These are phyloP conservation scores for Excoecaria agallocha DNA, from an alignment of 345 rosid genomes.

Conservation along the genomic window DNA sequence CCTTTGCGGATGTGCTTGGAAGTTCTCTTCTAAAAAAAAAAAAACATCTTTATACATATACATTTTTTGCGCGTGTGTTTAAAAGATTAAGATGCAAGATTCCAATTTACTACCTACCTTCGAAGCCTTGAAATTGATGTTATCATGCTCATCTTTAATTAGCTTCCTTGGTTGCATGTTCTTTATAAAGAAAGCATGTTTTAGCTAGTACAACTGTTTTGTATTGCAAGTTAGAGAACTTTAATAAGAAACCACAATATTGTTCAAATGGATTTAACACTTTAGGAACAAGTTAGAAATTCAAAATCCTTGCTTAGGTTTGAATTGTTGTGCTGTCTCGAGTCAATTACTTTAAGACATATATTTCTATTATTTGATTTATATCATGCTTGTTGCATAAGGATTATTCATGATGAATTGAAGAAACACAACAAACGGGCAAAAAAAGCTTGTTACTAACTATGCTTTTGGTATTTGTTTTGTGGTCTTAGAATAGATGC, in stretches of 20 bases:
- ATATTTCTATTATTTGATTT: neutral
- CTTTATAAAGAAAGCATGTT: neutral
- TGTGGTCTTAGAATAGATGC: slow-evolving; percentile 64
- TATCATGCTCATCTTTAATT: neutral
- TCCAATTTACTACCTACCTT: neutral
- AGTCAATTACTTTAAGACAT: neutral
- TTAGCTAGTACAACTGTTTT: neutral
- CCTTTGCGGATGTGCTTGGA: slow-evolving; percentile 8
- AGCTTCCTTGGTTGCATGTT: neutral
- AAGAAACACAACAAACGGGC: neutral
- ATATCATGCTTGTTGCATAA: slow-evolving; percentile 6
- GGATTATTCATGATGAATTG: neutral
- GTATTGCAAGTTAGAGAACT: neutral
- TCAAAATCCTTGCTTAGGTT: slow-evolving; percentile 3
- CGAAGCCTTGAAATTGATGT: neutral
- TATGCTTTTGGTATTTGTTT: slow-evolving; percentile 15
- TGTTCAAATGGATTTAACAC: slow-evolving; percentile 4
- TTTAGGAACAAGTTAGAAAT: neutral
- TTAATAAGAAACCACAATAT: neutral
- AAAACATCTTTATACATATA: neutral
- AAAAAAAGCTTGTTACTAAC: slow-evolving; percentile 6
- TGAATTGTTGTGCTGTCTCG: neutral
- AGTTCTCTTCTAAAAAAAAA: neutral
- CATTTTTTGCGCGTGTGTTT: no score
- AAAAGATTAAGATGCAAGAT: neutral